Conservation (phyloP, 164 flowering plant genomes). For the Aristolochia fimbriata region DNA sequence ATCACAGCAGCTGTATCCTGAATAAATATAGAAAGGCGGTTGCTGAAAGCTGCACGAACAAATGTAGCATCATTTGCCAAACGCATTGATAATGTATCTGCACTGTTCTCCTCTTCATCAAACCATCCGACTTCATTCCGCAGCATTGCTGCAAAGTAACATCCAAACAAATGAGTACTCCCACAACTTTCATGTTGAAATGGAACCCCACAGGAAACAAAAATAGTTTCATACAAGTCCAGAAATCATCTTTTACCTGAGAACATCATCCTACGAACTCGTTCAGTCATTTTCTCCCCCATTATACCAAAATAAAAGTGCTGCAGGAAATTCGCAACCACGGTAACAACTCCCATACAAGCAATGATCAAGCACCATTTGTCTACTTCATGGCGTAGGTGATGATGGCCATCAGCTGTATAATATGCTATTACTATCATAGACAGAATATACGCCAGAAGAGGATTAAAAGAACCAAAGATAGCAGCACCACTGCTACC, state of each 20-base stretch:
- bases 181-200: too few relatives aligned
- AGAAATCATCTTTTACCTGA: constrained; percentile 41
- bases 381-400: constrained; percentile 49
- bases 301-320: constrained; percentile 97
- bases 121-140: constrained; percentile 98
- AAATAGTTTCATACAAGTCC: too few relatives aligned
- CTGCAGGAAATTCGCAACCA: constrained; percentile 88
- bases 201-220: too few relatives aligned
- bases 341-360: constrained; percentile 93
- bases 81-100: constrained; percentile 90
- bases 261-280: constrained; percentile 98
- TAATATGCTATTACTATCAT: constrained; percentile 68
- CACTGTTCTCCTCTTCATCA: constrained; percentile 94
- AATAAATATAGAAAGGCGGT: constrained; percentile 86
- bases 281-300: constrained; percentile 99
- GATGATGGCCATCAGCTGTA: constrained; percentile 36
- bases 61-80: constrained; percentile 98
- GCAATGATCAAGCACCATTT: constrained; percentile 91
- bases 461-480: constrained; percentile 96
- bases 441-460: constrained; percentile 84
- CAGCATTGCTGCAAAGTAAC: constrained; percentile 64
- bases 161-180: background rate
- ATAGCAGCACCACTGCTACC: constrained; percentile 95
- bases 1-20: constrained; percentile 86
- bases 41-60: constrained; percentile 97